Conservation (phyloP, 2,329 filamentous ascomycete species). For the Talaromyces sp. region DNA sequence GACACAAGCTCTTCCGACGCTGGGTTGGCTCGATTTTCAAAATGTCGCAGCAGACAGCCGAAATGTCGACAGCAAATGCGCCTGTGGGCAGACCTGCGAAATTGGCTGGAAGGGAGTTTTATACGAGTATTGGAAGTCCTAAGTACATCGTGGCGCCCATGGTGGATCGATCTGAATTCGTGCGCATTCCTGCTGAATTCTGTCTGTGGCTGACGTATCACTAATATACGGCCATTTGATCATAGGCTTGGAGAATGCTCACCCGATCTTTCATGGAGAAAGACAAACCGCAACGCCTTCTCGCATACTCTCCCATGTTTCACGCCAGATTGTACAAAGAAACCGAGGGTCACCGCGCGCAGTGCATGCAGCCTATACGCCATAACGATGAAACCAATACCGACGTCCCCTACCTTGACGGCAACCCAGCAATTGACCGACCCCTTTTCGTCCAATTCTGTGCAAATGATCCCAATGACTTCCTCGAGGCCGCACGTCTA, state of each 20-base stretch:
- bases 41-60: conserved; percentile 24
- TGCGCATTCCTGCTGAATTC: conserved; percentile 44
- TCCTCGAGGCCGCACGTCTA: conserved; percentile 63
- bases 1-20: conserved; percentile 22
- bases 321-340: conserved; percentile 86
- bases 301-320: conserved; percentile 94
- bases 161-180: conserved; percentile 98
- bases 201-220: not conserved
- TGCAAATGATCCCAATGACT: conserved; percentile 48
- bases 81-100: conserved; percentile 45
- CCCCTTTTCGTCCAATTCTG: conserved; percentile 97
- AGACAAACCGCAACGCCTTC: conserved; percentile 60
- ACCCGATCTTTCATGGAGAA: conserved; percentile 84
- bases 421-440: conserved; percentile 77
- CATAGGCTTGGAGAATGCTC: conserved; percentile 90
- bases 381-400: conserved; percentile 28
- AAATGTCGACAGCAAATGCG: conserved; percentile 19
- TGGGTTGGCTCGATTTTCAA: conserved; percentile 19
- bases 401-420: conserved; percentile 65
- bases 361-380: conserved; percentile 71
- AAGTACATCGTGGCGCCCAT: conserved; percentile 91
- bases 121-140: conserved; percentile 88
- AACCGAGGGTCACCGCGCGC: conserved; percentile 67
- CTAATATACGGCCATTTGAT: conserved; percentile 19
- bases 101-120: conserved; percentile 82